phyloP scores from a whole-genome alignment of 495 filamentous ascomycete species.

The Hypoxylon intermedium region DNA sequence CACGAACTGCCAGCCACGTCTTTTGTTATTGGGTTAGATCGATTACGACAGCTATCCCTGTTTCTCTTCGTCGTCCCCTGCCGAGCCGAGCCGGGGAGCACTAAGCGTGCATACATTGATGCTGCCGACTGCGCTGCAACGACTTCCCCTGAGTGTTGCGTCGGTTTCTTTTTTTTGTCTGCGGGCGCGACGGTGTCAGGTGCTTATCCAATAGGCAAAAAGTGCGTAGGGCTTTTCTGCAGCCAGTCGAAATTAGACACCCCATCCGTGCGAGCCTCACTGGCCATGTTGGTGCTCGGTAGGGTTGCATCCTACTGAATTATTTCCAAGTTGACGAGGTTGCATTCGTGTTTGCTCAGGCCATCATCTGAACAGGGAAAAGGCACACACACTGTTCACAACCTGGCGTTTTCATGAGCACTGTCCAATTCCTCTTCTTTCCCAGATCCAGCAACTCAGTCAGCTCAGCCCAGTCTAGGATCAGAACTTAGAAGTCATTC shows the following conservation, averaged over 20 bases:
- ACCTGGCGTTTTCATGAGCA: not conserved
- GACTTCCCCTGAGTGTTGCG: slow-evolving; percentile 28
- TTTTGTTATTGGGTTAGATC: not conserved
- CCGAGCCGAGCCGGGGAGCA: slow-evolving; percentile 30
- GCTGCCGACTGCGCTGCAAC: slow-evolving; percentile 8
- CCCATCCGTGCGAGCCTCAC: slow-evolving; percentile 18
- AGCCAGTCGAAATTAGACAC: slow-evolving; percentile 13
- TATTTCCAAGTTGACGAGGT: not conserved
- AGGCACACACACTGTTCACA: slow-evolving; percentile 2
- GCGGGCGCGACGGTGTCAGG: not conserved
- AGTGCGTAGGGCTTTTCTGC: slow-evolving; percentile 1
- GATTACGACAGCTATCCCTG: slow-evolving; percentile 3
- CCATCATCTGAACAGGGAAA: slow-evolving; percentile 2
- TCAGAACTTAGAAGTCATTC: slow-evolving; percentile 6
- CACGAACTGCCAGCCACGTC: slow-evolving; percentile 1
- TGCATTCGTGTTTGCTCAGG: slow-evolving; percentile 7
- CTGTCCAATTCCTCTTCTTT: not conserved
- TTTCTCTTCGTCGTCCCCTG: slow-evolving; percentile 10
- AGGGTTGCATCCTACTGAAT: slow-evolving; percentile 24
- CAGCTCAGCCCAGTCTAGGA: not conserved
- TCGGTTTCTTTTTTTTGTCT: slow-evolving; percentile 7
- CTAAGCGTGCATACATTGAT: slow-evolving; percentile 3
- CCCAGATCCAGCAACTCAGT: slow-evolving; percentile 9
- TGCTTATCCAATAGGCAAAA: slow-evolving; percentile 23
- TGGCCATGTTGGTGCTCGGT: not conserved